A percentile compares a stretch with the other conserved stretches of the same genome.
Evolutionary conservation across 2,329 filamentous ascomycete species (phyloP).

Genomic region (Zymoseptoria tritici): DNA sequence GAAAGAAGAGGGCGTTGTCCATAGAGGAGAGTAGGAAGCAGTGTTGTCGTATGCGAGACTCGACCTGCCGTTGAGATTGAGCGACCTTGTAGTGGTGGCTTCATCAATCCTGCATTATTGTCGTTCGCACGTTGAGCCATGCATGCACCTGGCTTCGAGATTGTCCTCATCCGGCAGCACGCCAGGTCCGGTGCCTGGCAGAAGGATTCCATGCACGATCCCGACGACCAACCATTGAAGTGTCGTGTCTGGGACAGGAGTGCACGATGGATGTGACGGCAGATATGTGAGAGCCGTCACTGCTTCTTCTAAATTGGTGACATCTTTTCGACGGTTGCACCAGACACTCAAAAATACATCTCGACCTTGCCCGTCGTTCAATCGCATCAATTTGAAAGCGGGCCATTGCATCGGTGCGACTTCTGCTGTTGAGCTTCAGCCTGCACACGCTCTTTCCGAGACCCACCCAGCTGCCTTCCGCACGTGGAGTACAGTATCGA

Average conservation of each 20-base stretch:
- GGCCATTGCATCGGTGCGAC: not conserved
- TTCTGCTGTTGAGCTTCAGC: not conserved
- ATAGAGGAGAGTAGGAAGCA: not conserved
- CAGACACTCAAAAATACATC: not conserved
- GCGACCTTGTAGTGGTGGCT: not conserved
- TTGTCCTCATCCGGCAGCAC: not conserved
- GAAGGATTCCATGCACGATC: not conserved
- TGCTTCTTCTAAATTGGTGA: not conserved
- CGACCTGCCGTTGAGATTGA: not conserved
- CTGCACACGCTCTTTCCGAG: not conserved
- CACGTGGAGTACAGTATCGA: not conserved
- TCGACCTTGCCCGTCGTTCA: not conserved
- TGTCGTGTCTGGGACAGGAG: not conserved
- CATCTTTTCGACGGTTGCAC: not conserved
- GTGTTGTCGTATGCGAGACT: not conserved
- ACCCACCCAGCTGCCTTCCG: not conserved
- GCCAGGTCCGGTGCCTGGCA: conserved; percentile 1
- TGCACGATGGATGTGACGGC: not conserved
- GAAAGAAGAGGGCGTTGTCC: not conserved
- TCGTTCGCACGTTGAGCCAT: not conserved
- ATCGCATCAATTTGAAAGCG: not conserved
- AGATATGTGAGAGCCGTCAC: not conserved
- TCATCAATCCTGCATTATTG: not conserved
- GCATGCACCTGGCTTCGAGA: not conserved
- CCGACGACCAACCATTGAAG: not conserved